phyloP scores from a whole-genome alignment of 2,329 filamentous ascomycete genomes.

The Orbilia blumenaviensis region DNA sequence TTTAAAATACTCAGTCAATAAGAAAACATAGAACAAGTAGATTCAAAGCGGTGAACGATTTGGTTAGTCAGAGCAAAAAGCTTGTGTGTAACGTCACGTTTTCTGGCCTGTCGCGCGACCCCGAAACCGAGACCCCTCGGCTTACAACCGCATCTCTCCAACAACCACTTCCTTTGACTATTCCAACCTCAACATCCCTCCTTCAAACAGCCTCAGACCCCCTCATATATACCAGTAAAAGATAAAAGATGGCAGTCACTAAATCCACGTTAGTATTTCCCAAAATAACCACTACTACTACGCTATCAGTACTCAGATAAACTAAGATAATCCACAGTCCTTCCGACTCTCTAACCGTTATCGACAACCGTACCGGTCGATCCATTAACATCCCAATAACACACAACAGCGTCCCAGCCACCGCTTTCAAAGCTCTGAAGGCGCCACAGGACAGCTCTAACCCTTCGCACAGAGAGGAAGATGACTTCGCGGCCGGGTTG shows the following conservation, averaged over 20 bases:
- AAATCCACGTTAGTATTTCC: constrained; percentile 33
- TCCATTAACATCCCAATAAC: constrained; percentile 65
- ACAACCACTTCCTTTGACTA: constrained; percentile 2
- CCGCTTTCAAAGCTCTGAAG: constrained; percentile 67
- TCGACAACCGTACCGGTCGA: constrained; percentile 65
- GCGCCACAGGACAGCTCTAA: constrained; percentile 60
- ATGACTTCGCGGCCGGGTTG: constrained; percentile 62
- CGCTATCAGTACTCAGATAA: no score
- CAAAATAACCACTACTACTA: no score
- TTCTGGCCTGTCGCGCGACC: no score
- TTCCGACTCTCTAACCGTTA: constrained; percentile 41
- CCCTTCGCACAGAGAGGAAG: constrained; percentile 59
- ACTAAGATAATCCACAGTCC: constrained; percentile 2
- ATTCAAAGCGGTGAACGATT: no score
- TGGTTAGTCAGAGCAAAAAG: no score
- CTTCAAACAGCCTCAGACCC: not conserved
- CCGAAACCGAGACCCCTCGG: no score
- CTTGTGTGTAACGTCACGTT: no score
- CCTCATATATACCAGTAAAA: no score
- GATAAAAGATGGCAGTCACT: constrained; percentile 46
- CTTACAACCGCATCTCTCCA: constrained; percentile 30
- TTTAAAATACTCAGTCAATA: no score
- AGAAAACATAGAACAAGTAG: no score
- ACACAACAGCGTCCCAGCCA: constrained; percentile 65
- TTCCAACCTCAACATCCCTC: not conserved